Conservation (phyloP, 2,329 filamentous ascomycete species). For the Akanthomyces uredinophilus region DNA sequence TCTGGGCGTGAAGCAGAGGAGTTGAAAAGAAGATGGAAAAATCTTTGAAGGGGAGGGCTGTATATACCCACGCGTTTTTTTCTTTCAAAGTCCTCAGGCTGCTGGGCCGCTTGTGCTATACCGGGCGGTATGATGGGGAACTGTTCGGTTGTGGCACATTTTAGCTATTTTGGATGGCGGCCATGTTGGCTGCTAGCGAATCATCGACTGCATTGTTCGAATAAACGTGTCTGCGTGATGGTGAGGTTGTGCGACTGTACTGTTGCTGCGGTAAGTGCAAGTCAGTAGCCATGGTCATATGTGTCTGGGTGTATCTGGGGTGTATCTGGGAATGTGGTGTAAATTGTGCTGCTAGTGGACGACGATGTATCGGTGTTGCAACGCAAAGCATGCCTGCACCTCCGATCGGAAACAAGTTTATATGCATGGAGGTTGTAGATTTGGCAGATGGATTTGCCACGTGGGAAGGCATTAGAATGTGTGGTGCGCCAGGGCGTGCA, state of each 20-base stretch:
- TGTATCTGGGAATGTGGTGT: not conserved
- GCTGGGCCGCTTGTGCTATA: slow-evolving; percentile 4
- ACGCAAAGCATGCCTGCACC: not conserved
- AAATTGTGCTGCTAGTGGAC: not conserved
- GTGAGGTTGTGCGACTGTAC: not conserved
- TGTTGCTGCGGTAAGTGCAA: not conserved
- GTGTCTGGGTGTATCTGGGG: not conserved
- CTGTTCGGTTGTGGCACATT: not conserved
- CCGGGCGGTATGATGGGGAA: not conserved
- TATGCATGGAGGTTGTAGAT: not conserved
- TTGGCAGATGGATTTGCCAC: not conserved
- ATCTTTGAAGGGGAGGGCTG: not conserved
- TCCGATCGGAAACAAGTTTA: not conserved
- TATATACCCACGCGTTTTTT: slow-evolving; percentile 8
- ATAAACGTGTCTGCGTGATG: not conserved
- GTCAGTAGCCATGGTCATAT: not conserved
- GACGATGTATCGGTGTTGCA: not conserved
- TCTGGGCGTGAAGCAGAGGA: not conserved
- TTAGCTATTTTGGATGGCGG: not conserved
- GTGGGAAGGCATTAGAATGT: slow-evolving; percentile 1
- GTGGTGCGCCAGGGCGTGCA: not conserved
- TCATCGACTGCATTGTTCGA: not conserved
- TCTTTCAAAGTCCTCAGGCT: not conserved
- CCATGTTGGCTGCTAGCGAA: not conserved
- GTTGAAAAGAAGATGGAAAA: not conserved